Conservation (phyloP, 345 rosid genomes). For the Clausena lansium region DNA sequence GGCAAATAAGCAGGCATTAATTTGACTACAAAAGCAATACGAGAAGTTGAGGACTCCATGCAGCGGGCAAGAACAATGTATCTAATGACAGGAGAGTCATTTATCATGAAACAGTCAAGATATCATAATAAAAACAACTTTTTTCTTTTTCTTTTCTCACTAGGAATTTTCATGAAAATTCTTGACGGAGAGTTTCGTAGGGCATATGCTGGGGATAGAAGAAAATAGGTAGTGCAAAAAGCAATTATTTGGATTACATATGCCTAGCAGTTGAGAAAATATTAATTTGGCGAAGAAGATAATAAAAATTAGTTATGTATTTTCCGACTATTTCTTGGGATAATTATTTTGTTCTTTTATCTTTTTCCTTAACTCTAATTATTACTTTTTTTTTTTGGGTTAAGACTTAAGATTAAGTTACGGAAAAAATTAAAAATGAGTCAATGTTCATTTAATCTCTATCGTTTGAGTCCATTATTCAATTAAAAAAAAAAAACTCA, state of each 20-base stretch:
- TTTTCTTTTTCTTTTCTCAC: neutral
- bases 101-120: neutral
- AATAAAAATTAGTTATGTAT: neutral
- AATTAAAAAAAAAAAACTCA: too few relatives aligned
- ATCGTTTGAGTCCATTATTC: too few relatives aligned
- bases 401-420: too few relatives aligned
- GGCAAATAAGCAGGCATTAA: conserved; percentile 1
- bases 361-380: too few relatives aligned
- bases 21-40: conserved; percentile 7
- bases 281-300: neutral
- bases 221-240: neutral
- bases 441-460: too few relatives aligned
- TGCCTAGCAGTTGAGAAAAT: neutral
- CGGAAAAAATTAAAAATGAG: too few relatives aligned
- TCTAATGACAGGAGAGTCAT: neutral
- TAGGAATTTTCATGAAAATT: neutral
- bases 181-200: neutral
- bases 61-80: conserved; percentile 14
- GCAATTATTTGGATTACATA: neutral
- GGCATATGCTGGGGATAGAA: neutral
- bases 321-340: neutral
- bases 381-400: too few relatives aligned
- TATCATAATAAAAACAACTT: neutral
- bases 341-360: neutral
- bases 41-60: conserved; percentile 8